Base-by-base conservation (phyloP, 176 grass and related monocot genomes). In the Oryza coarctata region DNA sequence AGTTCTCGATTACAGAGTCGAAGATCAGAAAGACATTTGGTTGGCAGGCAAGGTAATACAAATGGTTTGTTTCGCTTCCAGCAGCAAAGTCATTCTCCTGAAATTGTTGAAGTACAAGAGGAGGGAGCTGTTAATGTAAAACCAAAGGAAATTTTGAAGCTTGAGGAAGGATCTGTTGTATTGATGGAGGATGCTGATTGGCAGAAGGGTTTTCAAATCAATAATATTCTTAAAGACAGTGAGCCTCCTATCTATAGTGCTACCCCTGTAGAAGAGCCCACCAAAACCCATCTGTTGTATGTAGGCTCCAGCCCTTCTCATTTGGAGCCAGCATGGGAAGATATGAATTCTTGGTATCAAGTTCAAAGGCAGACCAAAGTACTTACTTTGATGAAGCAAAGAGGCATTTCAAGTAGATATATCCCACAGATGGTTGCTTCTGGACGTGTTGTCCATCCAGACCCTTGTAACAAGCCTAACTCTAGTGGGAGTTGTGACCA, bases 331-430 rank as follows among this genome's bases (percentile, higher is more conserved):
- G 93, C 93, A 84, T 95, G 92, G 90, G 93, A 93, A 85, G 93
- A 94, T 80, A 99, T 99, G 93, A 93, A 91, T 79, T 91, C 92
- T 40, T 95, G 93, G 96, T 99, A 93, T 77, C 96, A 93, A 70
- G 93, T 99, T 70, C 88, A 99, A 49, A 93, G 96, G 71, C 96
- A 99, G 65, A 91, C 76, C 1, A 99, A 99, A 78, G 90, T 99
- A 49, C 64, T 99, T 39, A 91, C 87, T 69, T 49, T 87, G 75
- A 95, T 95, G 96, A 95, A 93, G 74, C 90, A 99, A 86, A 89
- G 90, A 84, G 85, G 91, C 27, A 84, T 99, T 79, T 95, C 89
- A 28, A 93, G 93, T 83, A 95, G 88, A 77, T 89, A 95, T 74
- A 83, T 99, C 84, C 96, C 91, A 1, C 89, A 95, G 43, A 78